Evolutionary conservation across 2,329 filamentous ascomycete species (phyloP), one percentile per base, ranked within the genome.

Genomic region (Aspergillus fischeri): DNA sequence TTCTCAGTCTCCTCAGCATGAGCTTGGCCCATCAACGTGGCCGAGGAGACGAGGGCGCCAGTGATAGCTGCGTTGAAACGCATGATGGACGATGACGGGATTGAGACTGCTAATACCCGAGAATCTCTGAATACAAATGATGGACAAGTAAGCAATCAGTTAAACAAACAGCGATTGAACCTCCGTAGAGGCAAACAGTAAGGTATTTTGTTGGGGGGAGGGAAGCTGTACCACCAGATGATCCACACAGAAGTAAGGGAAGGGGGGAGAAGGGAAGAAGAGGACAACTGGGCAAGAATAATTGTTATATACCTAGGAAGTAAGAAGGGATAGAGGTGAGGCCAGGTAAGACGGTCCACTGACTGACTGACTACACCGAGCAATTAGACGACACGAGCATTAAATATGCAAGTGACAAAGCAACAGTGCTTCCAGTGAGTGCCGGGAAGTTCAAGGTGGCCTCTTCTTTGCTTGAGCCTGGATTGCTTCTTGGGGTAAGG

Each of bases 11-110:
- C 83, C 70, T 87, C 87, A 65, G 86, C 85, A 74, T 86, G 84
- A 65, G 87, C 88, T 71, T 89, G 74, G 67, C 79, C 78, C 68
- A 80, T 77, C 65, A 91, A 77, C 69, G 89, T 86, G 70, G 90
- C 89, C 73, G 90, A 83, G 70, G 83, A 88, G 71, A 89, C 81
- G 69, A 86, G 75, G 65, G 83, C 84, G 66, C 89, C 85, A 65
- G 88, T 88, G 70, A 91, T 84, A 72, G 89, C 85, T 75, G 89
- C 81, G 79, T 89, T 88, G 78, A 96, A 86, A 86, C 89, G 91
- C 91, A 96, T 95, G 73, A 72, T 86, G 82, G 70, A 62, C 53
- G 51, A 57, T 49, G 35, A 41, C 11, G 44, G 32, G 41, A 21
- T 49, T 24, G 44, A 49, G 29, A 51, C 9, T 27, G 21, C 25